Evolutionary conservation across 257 asterid species (phyloP).

Genomic region (Leptodermis oblonga): DNA sequence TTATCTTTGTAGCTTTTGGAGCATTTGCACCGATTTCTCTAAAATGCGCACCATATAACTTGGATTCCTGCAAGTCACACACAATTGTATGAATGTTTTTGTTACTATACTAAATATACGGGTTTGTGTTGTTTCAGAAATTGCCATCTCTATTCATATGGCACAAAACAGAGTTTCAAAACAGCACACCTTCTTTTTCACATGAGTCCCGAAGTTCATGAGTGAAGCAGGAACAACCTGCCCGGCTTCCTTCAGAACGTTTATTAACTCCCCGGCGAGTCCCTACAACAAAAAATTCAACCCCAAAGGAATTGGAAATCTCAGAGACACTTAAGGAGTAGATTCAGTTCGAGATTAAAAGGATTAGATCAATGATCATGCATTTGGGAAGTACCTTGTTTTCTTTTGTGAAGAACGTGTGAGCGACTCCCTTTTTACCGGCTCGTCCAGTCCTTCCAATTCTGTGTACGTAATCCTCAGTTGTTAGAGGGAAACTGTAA

Average conservation of each 20-base stretch:
- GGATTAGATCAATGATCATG: background rate
- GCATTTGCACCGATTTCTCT: constrained; percentile 84
- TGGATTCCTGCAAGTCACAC: constrained; percentile 65
- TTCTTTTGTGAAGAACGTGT: constrained; percentile 93
- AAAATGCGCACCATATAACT: constrained; percentile 92
- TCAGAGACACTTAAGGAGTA: background rate
- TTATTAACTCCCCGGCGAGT: constrained; percentile 86
- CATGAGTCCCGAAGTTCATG: constrained; percentile 93
- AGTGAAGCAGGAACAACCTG: constrained; percentile 82
- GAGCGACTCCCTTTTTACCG: constrained; percentile 99
- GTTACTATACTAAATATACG: too few species aligned
- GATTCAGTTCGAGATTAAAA: background rate
- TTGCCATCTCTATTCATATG: background rate
- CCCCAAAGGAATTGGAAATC: constrained; percentile 3
- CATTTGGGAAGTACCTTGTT: constrained; percentile 55
- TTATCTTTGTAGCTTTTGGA: constrained; percentile 83
- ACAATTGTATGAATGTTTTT: constrained; percentile 5
- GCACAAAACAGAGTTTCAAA: background rate
- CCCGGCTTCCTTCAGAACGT: constrained; percentile 90
- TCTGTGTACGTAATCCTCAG: constrained; percentile 96
- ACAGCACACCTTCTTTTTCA: constrained; percentile 75
- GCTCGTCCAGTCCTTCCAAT: constrained; percentile 99
- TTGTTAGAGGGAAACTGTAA: constrained; percentile 94
- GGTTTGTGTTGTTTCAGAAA: background rate
- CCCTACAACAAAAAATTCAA: constrained; percentile 42